Base-by-base conservation (phyloP, 2,329 filamentous ascomycete species). In the Lasiodiplodia hormozganensis region DNA sequence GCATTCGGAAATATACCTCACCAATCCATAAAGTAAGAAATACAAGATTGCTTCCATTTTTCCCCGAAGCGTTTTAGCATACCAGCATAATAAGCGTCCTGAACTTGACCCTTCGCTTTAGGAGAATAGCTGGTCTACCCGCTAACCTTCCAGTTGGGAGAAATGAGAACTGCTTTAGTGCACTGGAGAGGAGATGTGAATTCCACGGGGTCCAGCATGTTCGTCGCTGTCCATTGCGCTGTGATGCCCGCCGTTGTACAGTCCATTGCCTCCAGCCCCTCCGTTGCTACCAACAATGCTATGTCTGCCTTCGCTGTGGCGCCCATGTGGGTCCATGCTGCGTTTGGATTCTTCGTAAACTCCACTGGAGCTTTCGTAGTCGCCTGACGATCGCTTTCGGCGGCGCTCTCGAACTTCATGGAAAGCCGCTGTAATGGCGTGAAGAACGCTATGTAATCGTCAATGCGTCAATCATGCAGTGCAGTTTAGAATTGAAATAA, bases 371-470 rank as follows among this genome's bases (percentile, higher is more conserved):
- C 36, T 60, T 21, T 60, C 38, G 12, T 18, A 18, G 6, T 58
- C 54, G 23, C 16, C n/a, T 5, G 54, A n/a, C 4, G 23, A 65
- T 62, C 40, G 70, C 53, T 14, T 69, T n/a, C 57, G 57, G 36
- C 65, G 68, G 47, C 74, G 71, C 31, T 77, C 74, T 57, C 74
- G 75, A 51, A 75, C 73, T 69, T 80, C 78, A 69, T 83, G 79
- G 74, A 82, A 82, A 1, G 77, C 71, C 38, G 81, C 81, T 8
- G 81, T 83, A 60, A 82, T 69, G 14, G 80, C 78, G 69, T 84
- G 81, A 6, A 84, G 76, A 21, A 83, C 21, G 10, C 81, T 82
- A 67, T 25, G 34, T 11, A 11, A 36, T 40, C 12, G 54, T 47
- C 8, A 47, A 10, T 21, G 0, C 6, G 8, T 4, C 18, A 21